These are phyloP conservation scores for Neurospora pannonica DNA, from an alignment of 495 filamentous ascomycete genomes.

Conservation along the genomic window DNA sequence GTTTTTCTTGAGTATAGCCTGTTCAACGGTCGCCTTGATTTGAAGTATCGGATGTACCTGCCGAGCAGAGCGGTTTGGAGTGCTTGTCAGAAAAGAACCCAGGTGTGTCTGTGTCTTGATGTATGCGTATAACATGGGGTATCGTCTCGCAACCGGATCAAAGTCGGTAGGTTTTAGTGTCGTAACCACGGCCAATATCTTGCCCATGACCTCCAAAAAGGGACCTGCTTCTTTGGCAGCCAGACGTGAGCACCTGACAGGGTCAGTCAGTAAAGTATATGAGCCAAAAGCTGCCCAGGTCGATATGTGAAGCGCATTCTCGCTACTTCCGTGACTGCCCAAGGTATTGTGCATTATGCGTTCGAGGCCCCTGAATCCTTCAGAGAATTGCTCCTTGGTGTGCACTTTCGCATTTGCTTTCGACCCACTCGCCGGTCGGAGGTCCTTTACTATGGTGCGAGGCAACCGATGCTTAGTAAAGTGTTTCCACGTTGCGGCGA, in stretches of 20 bases:
- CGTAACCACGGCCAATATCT: background rate
- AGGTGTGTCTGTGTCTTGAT: slow-evolving; percentile 1
- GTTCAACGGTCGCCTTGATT: slow-evolving; percentile 1
- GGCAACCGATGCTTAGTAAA: slow-evolving; percentile 22
- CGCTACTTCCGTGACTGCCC: background rate
- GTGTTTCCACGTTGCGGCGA: slow-evolving; percentile 31
- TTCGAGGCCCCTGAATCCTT: background rate
- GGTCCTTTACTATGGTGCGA: background rate
- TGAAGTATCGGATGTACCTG: background rate
- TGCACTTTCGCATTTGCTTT: background rate
- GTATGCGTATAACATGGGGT: background rate
- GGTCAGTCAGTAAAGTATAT: slow-evolving; percentile 29
- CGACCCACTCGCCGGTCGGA: slow-evolving; percentile 6
- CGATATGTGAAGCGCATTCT: slow-evolving; percentile 12
- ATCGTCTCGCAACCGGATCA: background rate
- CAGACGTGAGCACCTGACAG: slow-evolving; percentile 11
- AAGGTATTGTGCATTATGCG: background rate
- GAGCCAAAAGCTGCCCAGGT: slow-evolving; percentile 32
- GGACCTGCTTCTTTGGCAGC: slow-evolving; percentile 11
- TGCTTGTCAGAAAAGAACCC: slow-evolving; percentile 2
- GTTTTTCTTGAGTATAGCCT: slow-evolving; percentile 11
- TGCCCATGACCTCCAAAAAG: slow-evolving; percentile 15
- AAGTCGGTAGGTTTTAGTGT: slow-evolving; percentile 5
- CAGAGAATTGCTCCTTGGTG: background rate
- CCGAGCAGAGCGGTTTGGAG: background rate